Evolutionary conservation across 1,139 yeast genomes (phyloP).

Genomic region (Yamadazyma sp.): DNA sequence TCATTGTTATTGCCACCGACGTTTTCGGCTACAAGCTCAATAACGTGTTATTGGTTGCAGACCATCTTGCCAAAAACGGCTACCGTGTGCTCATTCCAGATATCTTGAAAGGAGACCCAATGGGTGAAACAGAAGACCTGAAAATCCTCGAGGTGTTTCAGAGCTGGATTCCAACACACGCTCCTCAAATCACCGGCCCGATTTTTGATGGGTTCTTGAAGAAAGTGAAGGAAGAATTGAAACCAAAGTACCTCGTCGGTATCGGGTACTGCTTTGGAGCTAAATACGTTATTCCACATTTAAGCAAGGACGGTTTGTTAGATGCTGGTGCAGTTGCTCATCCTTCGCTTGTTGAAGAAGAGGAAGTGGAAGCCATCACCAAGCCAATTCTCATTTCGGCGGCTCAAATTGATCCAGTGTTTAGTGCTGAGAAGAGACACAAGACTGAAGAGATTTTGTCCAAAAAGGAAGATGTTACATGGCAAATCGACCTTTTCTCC

Average conservation of each 20-base stretch:
- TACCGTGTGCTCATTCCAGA: conserved; percentile 75
- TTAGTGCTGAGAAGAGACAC: conserved; percentile 61
- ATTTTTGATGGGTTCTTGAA: conserved; percentile 43
- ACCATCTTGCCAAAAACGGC: conserved; percentile 56
- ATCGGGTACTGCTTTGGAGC: conserved; percentile 90
- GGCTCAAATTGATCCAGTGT: conserved; percentile 66
- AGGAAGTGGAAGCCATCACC: conserved; percentile 56
- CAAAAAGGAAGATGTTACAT: conserved; percentile 43
- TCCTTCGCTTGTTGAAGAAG: conserved; percentile 69
- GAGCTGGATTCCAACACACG: conserved; percentile 58
- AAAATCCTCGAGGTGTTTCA: conserved; percentile 23
- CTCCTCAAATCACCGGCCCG: conserved; percentile 42
- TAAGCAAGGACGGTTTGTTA: conserved; percentile 46
- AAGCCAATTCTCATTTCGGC: conserved; percentile 70
- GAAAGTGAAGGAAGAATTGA: conserved; percentile 39
- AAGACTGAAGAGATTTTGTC: conserved; percentile 57
- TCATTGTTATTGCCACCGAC: conserved; percentile 68
- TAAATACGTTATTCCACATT: conserved; percentile 56
- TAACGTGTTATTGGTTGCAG: conserved; percentile 68
- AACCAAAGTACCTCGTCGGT: conserved; percentile 55
- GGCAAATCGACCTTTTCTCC: conserved; percentile 59
- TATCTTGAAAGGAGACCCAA: conserved; percentile 59
- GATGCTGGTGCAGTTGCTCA: conserved; percentile 76
- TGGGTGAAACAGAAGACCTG: too few species aligned
- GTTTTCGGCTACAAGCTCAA: conserved; percentile 59